phyloP scores from a whole-genome alignment of 441 rosid genomes.

The Rhodomyrtus psidioides region DNA sequence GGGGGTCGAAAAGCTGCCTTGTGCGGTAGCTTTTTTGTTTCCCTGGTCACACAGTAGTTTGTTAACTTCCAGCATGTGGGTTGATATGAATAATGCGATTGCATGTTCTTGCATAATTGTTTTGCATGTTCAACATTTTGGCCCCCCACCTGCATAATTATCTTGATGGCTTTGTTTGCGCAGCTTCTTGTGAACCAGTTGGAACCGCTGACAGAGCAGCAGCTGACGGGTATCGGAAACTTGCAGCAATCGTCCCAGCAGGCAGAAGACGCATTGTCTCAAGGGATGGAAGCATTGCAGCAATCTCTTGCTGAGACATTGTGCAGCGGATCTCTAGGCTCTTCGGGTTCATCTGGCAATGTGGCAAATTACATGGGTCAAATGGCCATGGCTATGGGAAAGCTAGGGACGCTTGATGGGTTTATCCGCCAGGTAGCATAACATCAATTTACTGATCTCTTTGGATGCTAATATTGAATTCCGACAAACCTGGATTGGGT shows the following conservation, averaged over 20 bases:
- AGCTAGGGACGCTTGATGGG: constrained; percentile 87
- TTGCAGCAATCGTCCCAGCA: constrained; percentile 96
- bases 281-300: constrained; percentile 97
- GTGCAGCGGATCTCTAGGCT: constrained; percentile 78
- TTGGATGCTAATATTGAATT: not conserved
- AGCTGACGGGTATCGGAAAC: constrained; percentile 53
- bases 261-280: constrained; percentile 96
- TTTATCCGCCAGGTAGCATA: constrained; percentile 70
- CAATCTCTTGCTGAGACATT: constrained; percentile 88
- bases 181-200: constrained; percentile 86
- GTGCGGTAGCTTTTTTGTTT: not conserved
- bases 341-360: constrained; percentile 82
- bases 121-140: not conserved
- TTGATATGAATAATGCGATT: not conserved
- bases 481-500: not conserved
- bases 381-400: constrained; percentile 99
- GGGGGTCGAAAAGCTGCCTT: not conserved
- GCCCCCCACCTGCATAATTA: not conserved
- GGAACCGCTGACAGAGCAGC: constrained; percentile 96
- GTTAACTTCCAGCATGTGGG: not conserved
- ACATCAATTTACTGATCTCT: not conserved
- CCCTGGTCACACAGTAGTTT: not conserved
- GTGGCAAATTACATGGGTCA: constrained; percentile 99
- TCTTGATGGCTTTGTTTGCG: not conserved
- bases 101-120: not conserved